Conservation (phyloP, 345 rosid species). For the Clarkia xantiana region DNA sequence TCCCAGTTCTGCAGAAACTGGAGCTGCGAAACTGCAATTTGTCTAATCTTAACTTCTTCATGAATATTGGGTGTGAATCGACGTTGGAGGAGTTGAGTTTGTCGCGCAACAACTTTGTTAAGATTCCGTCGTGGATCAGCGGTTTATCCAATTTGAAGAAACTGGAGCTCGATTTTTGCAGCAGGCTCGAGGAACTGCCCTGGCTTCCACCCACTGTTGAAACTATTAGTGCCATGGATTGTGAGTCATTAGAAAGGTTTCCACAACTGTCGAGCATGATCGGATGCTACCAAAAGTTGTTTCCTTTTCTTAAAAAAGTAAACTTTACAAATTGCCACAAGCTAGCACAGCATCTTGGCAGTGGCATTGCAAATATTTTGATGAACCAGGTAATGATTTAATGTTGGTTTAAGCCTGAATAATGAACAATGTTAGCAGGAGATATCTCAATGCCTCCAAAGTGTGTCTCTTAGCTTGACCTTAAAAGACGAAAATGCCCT, state of each 20-base stretch:
- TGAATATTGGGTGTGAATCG: constrained; percentile 5
- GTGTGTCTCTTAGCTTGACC: too few species aligned
- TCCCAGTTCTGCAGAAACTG: constrained; percentile 7
- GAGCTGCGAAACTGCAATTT: constrained; percentile 14
- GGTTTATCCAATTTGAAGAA: constrained; percentile 5
- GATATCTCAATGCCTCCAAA: too few species aligned
- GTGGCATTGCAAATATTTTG: constrained; percentile 7
- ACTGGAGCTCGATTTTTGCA: constrained; percentile 8
- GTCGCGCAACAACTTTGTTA: constrained; percentile 11
- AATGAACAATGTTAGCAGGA: too few species aligned
- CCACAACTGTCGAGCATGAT: constrained; percentile 6
- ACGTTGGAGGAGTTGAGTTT: constrained; percentile 9
- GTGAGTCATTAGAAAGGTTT: constrained; percentile 11
- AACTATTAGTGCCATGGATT: constrained; percentile 2
- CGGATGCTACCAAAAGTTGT: constrained; percentile 1
- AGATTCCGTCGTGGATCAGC: constrained; percentile 11
- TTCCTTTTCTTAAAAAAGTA: constrained; percentile 3
- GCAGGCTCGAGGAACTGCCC: constrained; percentile 11
- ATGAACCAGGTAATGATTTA: constrained; percentile 9
- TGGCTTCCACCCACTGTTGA: constrained; percentile 11
- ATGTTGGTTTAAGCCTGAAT: too few species aligned
- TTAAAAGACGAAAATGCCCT: too few species aligned
- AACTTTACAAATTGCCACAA: constrained; percentile 10
- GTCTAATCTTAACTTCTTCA: constrained; percentile 5
- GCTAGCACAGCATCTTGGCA: constrained; percentile 9